Base-by-base conservation (phyloP, 495 filamentous ascomycete species). In the Penicillium pulvis region DNA sequence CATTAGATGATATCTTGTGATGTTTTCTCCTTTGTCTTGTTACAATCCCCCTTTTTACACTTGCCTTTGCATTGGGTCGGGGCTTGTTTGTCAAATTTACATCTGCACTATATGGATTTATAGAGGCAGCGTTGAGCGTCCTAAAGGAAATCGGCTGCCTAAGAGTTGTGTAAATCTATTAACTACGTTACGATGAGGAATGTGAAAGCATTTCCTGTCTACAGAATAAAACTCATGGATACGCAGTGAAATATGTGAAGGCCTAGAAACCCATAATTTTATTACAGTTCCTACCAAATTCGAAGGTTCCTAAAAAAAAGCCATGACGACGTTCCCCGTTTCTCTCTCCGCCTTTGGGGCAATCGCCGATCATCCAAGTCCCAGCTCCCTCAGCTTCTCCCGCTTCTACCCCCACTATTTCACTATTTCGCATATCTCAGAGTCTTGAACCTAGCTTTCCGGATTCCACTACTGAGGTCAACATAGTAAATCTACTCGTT, bases 281-380 rank as follows among this genome's bases (percentile, higher is more conserved):
- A 23, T 23, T 23, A 23, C 20, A 23, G 20, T 23, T 23, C 20
- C 20, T 23, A 23, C 20, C 20, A 2, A 23, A 23, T 23, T 23
- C 20, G 1, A 36, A 45, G 42, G 9, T 45, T 45, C 20, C 4
- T 6, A 7, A 7, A 6, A 4, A 45, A 45, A 20, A 30, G 56
- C 64, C 62, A 70, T 67, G 69, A 71, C 62, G 67, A 69, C 56
- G 66, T 52, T 65, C 50, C 64, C 62, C 64, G 56, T 59, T 58
- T 52, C 42, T 28, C 42, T 60, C 68, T 70, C 67, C 67, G 67
- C 67, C 67, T 63, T 63, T 70, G 61, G 60, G 66, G 60, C 8
- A 52, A 54, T 61, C 59, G 59, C 57, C 62, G 62, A 70, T 70
- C 64, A 67, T 66, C 59, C 52, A 58, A 56, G 48, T 64, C 60